Conservation (phyloP, 2,329 filamentous ascomycete genomes). For the Verticillium tricorpus region DNA sequence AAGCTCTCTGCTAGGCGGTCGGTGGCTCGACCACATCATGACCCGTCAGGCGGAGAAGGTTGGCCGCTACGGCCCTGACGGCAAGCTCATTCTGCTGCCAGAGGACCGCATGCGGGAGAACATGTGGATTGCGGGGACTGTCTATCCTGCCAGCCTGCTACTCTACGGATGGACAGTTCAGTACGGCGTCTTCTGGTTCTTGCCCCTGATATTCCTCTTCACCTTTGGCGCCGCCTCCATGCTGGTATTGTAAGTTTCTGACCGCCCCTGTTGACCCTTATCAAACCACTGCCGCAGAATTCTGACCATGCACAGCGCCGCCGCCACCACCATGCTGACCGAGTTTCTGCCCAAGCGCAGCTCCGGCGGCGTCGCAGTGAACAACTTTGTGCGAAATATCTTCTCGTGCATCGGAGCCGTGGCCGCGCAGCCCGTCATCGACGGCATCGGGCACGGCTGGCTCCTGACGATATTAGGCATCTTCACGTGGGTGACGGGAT, state of each 20-base stretch:
- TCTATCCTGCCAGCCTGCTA: slow-evolving; percentile 67
- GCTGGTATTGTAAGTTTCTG: slow-evolving; percentile 59
- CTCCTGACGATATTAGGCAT: slow-evolving; percentile 58
- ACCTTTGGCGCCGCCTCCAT: slow-evolving; percentile 74
- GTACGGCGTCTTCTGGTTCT: slow-evolving; percentile 61
- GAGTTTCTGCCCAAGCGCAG: slow-evolving; percentile 74
- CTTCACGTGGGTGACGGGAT: slow-evolving; percentile 53
- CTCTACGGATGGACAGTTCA: slow-evolving; percentile 74
- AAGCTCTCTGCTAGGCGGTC: slow-evolving; percentile 64
- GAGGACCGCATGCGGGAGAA: slow-evolving; percentile 84
- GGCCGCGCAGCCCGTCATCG: slow-evolving; percentile 65
- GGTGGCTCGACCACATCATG: slow-evolving; percentile 82
- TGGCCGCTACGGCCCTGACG: slow-evolving; percentile 61
- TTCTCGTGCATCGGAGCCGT: slow-evolving; percentile 68
- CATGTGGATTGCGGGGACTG: slow-evolving; percentile 66
- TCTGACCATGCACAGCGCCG: slow-evolving; percentile 33
- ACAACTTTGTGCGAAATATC: slow-evolving; percentile 78
- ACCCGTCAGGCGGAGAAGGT: slow-evolving; percentile 67
- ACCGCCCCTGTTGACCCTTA: not conserved
- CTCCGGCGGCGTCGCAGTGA: slow-evolving; percentile 70
- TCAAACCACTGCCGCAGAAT: not conserved
- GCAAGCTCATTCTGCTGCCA: slow-evolving; percentile 63
- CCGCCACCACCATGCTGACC: slow-evolving; percentile 76
- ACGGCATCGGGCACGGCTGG: slow-evolving; percentile 70
- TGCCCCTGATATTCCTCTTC: slow-evolving; percentile 61